Evolutionary conservation across 768 basidiomycete species (phyloP).

Genomic region (Lactarius hengduanensis): DNA sequence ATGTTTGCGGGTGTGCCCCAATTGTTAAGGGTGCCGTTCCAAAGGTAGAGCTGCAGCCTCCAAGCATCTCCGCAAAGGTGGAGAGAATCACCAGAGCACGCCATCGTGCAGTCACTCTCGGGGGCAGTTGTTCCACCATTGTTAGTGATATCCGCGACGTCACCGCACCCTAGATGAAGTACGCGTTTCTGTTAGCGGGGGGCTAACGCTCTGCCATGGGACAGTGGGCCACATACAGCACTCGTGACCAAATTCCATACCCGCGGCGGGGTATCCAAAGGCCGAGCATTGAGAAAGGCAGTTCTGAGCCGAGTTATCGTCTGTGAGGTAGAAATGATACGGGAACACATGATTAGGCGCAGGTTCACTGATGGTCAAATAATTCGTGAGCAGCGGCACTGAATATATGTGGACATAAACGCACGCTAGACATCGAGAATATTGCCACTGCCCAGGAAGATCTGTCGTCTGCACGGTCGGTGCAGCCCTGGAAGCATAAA

Average conservation of each 20-base stretch:
- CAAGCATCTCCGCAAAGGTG: slow-evolving; percentile 63
- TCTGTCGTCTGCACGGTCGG: slow-evolving; percentile 53
- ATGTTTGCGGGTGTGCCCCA: background rate
- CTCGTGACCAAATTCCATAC: slow-evolving; percentile 66
- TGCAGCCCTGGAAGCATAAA: slow-evolving; percentile 61
- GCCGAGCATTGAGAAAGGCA: slow-evolving; percentile 69
- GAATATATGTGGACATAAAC: slow-evolving; percentile 24
- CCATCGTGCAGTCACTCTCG: slow-evolving; percentile 43
- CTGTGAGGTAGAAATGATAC: slow-evolving; percentile 54
- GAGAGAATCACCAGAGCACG: slow-evolving; percentile 69
- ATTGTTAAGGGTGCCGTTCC: background rate
- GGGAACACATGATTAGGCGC: slow-evolving; percentile 51
- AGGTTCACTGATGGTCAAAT: slow-evolving; percentile 45
- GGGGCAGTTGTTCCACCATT: slow-evolving; percentile 38
- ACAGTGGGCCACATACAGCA: slow-evolving; percentile 55
- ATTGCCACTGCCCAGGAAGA: slow-evolving; percentile 63
- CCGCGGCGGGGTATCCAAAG: slow-evolving; percentile 71
- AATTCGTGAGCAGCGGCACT: background rate
- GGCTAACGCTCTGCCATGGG: background rate
- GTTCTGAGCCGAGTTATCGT: slow-evolving; percentile 60
- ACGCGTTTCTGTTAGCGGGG: background rate
- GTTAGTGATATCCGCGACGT: slow-evolving; percentile 49
- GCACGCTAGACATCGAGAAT: slow-evolving; percentile 66
- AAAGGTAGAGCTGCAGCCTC: background rate
- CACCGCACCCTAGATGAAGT: slow-evolving; percentile 60